Evolutionary conservation across 2,329 filamentous ascomycete genomes (phyloP), one percentile per base, ranked within the genome.

Genomic region (Cryphonectria nitschkei): DNA sequence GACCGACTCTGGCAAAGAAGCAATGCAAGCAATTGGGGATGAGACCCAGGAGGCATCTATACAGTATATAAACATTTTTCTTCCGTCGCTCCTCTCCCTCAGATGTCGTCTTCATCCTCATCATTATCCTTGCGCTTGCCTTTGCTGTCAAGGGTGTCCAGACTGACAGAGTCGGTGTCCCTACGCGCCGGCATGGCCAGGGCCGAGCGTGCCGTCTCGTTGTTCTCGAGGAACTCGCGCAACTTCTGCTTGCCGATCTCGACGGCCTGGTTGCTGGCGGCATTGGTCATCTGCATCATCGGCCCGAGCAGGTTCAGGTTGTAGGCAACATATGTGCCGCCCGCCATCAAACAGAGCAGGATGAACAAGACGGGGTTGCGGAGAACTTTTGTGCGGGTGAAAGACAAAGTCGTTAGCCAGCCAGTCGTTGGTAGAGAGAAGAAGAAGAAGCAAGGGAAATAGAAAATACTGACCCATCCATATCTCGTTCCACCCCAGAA

Each of bases 401-500:
- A 2, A 2, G 26, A 19, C 29, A 69, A 2, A 4, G 58, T 19
- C 34, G 68, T 75, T 71, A 76, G 74, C 62, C 8, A 64, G 16
- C 11, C 39, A 26, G n/a, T 26, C 62, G 14, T 29, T 14, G 13
- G 19, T 14, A 3, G 43, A 74, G 67, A 71, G 65, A 72, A 74
- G n/a, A 52, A 8, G 11, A 61, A 9, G 11, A 26, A 26, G 26
- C 11, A 32, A 39, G 22, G 19, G 8, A 46, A 22, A 22, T 19
- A 46, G 43, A 6, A 46, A 65, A 41, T 54, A 79, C 92, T 86
- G 87, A 97, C 95, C 94, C 78, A 95, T 93, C 75, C 97, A 85
- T 74, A 99, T 95, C 82, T 99, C 96, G 81, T 99, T 99, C 96
- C 96, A 99, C n/a, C 96, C 96, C 65, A 99, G 86, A 32, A 94